phyloP scores from a whole-genome alignment of 169 alveolate genomes.

The Cryptosporidium tyzzeri region DNA sequence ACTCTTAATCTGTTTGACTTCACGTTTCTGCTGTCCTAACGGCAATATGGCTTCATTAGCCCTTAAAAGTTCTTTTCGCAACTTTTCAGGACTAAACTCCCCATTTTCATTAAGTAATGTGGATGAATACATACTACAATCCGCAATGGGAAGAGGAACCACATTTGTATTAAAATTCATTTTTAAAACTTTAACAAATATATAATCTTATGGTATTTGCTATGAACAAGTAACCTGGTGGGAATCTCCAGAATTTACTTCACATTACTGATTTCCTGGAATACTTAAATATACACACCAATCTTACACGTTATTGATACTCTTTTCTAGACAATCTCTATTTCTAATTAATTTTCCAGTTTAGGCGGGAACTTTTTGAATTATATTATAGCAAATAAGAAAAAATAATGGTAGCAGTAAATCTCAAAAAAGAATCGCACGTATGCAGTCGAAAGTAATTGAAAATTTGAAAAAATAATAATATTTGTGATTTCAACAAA shows the following conservation, averaged over 20 bases:
- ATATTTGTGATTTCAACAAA: not conserved
- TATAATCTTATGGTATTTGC: not conserved
- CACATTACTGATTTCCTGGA: conserved; percentile 12
- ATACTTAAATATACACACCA: conserved; percentile 7
- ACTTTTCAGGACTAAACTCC: conserved; percentile 70
- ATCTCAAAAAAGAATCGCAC: not conserved
- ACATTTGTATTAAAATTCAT: conserved; percentile 53
- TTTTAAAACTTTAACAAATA: conserved; percentile 26
- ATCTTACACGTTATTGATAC: not conserved
- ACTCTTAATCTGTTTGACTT: conserved; percentile 28
- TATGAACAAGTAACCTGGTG: conserved; percentile 1
- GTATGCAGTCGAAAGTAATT: not conserved
- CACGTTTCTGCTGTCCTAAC: conserved; percentile 14
- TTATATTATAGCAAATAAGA: not conserved
- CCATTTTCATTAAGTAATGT: conserved; percentile 70
- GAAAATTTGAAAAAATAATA: not conserved
- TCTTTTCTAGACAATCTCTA: conserved; percentile 26
- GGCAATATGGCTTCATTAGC: conserved; percentile 34
- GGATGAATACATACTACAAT: conserved; percentile 73
- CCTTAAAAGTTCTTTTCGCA: conserved; percentile 39
- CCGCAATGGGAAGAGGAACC: conserved; percentile 60
- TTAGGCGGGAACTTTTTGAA: conserved; percentile 5
- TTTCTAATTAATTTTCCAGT: not conserved
- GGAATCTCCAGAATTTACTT: conserved; percentile 12
- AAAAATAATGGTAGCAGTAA: not conserved